These are phyloP conservation scores for Aphanomyces euteiches DNA, from an alignment of 352 stramenopile species.

Conservation along the genomic window DNA sequence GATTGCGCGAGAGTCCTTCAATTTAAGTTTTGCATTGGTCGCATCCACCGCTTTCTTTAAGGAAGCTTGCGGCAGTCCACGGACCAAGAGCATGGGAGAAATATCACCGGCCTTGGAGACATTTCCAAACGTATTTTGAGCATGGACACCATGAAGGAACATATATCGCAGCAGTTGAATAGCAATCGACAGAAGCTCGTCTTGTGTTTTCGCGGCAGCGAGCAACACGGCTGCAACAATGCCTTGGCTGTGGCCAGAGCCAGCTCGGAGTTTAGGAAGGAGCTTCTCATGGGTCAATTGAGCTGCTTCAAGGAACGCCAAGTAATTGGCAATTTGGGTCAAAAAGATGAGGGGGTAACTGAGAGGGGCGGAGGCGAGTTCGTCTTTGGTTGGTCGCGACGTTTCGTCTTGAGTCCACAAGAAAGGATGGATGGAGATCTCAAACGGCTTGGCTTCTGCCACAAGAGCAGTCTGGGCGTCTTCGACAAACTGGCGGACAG, in stretches of 20 bases:
- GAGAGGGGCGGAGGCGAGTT: conserved; percentile 47
- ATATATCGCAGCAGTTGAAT: conserved; percentile 63
- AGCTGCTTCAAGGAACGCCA: conserved; percentile 55
- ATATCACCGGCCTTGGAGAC: conserved; percentile 35
- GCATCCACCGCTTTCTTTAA: conserved; percentile 54
- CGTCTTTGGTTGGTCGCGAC: conserved; percentile 24
- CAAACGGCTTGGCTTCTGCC: not conserved
- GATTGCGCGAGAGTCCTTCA: conserved; percentile 38
- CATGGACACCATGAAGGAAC: conserved; percentile 77
- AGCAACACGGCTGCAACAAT: conserved; percentile 68
- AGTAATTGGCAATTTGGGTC: conserved; percentile 72
- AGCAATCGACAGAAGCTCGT: conserved; percentile 48
- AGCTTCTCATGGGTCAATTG: conserved; percentile 55
- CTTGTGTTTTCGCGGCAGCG: conserved; percentile 45
- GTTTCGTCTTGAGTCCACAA: conserved; percentile 24
- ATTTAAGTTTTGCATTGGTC: conserved; percentile 37
- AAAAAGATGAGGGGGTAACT: conserved; percentile 78
- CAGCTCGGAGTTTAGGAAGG: conserved; percentile 42
- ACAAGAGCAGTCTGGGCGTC: not conserved
- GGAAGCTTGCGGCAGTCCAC: conserved; percentile 49
- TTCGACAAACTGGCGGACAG: not conserved
- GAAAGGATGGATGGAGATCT: conserved; percentile 17
- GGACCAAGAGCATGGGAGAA: conserved; percentile 70
- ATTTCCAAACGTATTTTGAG: conserved; percentile 54
- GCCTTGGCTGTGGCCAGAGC: conserved; percentile 75